Evolutionary conservation across 495 filamentous ascomycete species (phyloP), one percentile per base, ranked within the genome.

Genomic region (Talaromyces ruber): DNA sequence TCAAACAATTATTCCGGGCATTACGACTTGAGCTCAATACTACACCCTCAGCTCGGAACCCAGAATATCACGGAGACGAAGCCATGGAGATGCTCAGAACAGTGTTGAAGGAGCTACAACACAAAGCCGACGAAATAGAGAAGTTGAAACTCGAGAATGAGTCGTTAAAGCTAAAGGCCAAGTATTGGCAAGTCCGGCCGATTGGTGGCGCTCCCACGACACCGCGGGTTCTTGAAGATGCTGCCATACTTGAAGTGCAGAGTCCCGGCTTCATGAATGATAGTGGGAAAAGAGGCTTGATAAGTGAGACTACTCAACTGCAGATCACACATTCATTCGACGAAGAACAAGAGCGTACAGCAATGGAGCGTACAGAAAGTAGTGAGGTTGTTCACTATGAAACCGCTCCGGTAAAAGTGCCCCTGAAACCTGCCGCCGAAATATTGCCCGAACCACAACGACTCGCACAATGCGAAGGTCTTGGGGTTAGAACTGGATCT

Each of bases 101-200:
- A 2, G 76, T 80, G 0, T 58, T 80, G 28, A 77, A 74, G 60
- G 77, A 80, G 62, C 71, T 80, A 9, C 76, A 74, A 59, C 68
- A 62, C 5, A 80, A 80, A 51, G 74, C 77, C 0, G 76, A 79
- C 7, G 77, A 80, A 50, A 80, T 78, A 18, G 77, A 80, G 60
- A 76, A 72, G 58, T 21, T 80, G 21, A 79, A 74, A 61, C 59
- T 80, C 64, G 77, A 80, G 64, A 77, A 73, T 24, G 77, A 79
- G 60, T 72, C 76, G 0, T 59, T 80, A 64, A 79, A 78, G 39
- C 32, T 79, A 29, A 77, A 72, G 62, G 76, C 74, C 32, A 71
- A 72, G 4, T 73, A 71, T 32, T 67, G 72, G 64, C 74, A 77
- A 32, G 74, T 70, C 57, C 73, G 70, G 45, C 64, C 63, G 1